Base-by-base conservation (phyloP, 2,329 filamentous ascomycete species). In the Lomentospora prolificans region DNA sequence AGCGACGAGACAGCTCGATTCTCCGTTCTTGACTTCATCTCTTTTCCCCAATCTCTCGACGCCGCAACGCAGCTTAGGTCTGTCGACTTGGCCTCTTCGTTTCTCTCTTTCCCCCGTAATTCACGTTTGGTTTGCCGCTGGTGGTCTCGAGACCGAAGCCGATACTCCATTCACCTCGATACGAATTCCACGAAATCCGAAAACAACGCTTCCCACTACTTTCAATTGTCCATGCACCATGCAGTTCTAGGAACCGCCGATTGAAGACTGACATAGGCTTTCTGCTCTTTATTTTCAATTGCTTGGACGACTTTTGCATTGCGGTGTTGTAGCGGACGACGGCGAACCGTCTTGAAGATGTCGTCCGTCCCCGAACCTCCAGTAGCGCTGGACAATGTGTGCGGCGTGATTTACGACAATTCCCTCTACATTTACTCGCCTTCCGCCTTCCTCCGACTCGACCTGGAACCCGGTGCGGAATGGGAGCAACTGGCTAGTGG, bases 361-460 rank as follows among this genome's bases (percentile, higher is more conserved):
- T 74, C 83, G 89, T 74, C 83, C 65, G 75, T 86, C 57, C 89
- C 90, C 51, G 72, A 82, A 65, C 90, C 90, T 54, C 74, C 80
- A 55, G 78, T 83, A 66, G 75, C 85, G 60, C 74, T 96, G 67
- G 80, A 84, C 68, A 83, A 85, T 70, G 84, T 89, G 64, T 97
- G 92, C 72, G 90, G 90, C 57, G 82, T 87, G 65, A 79, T 96
- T 59, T 77, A 89, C 73, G 77, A 90, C 66, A 85, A 90, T 68
- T 90, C 84, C 10, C 81, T 97, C 55, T 97, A 95, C 73, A 84
- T 87, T 50, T 95, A 89, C 69, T 89, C 89, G 4, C 72, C 82
- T 7, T 72, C 81, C 50, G 87, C 83, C 27, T 91, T 97, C 63
- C 81, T 90, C 67, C 86, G 87, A 7, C 71, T 97, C 60, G 70